Base-by-base conservation (phyloP, 2,329 filamentous ascomycete genomes). In the Colletotrichum liaoningense region DNA sequence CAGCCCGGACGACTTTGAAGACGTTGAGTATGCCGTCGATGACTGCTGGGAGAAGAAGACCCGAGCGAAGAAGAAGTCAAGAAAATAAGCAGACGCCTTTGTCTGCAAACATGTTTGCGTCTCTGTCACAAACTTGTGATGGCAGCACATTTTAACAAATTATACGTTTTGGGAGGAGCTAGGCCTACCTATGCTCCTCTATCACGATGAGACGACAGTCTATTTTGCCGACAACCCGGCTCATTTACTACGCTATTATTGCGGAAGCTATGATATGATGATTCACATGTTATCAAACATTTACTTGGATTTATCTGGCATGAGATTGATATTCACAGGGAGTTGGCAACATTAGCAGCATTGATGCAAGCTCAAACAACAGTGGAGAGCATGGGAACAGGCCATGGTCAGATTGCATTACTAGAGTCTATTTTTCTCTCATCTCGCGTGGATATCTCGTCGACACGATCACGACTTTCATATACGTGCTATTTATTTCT, bases 11-110 rank as follows among this genome's bases (percentile, higher is more conserved):
- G 83, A 88, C 76, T 85, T 84, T 74, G 77, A 84, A 0, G 80
- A 80, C 9, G 84, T 89, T 35, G 76, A 76, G 8, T 78, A 83
- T 3, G 87, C 87, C 4, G 86, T 89, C 67, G 84, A 89, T 75
- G 75, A 79, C 52, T 88, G 87, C 78, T 90, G 87, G 87, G 78
- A 79, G 52, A 82, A 83, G 22, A 88, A 88, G 78, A 82, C 77
- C 38, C 84, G 82, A 65, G 79, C 80, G 65, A 80, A 80, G 28
- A 68, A 70, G 22, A 72, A 56, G 42, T 42, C 62, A 19, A 64
- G 38, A 38, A 52, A 52, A 28, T 46, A 22, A 68, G 42, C 46
- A 42, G 38, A 35, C 38, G 2, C 1, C 4, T 52, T 33, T n/a
- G 49, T 52, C 52, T 55, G 49, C 62, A n/a, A 55, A 67, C 63